Base-by-base conservation (phyloP, 129 eudicot genomes). In the Flaveria linearis region DNA sequence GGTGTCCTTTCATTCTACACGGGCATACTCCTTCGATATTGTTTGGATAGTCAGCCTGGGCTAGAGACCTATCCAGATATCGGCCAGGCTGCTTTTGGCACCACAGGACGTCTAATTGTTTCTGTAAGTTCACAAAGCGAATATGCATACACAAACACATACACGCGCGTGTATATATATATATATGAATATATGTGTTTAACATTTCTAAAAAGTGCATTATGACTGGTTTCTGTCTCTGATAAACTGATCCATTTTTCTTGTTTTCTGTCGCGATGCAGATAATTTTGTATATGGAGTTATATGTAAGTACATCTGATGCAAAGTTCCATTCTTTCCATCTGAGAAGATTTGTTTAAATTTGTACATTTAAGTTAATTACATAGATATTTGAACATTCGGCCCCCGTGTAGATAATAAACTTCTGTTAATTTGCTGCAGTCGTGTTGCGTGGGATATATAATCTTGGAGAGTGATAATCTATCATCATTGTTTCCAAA, bases 71-170 rank as follows among this genome's bases (percentile, higher is more conserved):
- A 93, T 75, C 98, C 98, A 15, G 97, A 93, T 72, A 88, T 93
- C 69, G 98, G 98, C 28, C 98, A 93, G 70, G 98, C 98, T 57
- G 97, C 98, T 23, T 90, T 93, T 71, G 98, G 98, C 69, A 85
- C 87, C 26, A 17, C 18, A 1, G 98, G 98, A 12, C 92, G 98
- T 51, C 3, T 88, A 50, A 74, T 73, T 50, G 85, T 93, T 55
- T 88, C 97, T 11, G 98, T 93, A 87, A 67, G 97, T 88, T 43
- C 33, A 64, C 53, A 58, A 60, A 23, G 16, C 43, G 41, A 5
- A 36, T 36, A 67, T 36, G 12, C 23, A 28, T 13, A 50, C 26
- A 76, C 33, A 50, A 3, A 62, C 22, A 49, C 18, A 45, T 12
- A 50, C 22, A 47, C 12, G 7, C 41, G 6, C 7, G 1, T 55